A percentile compares a stretch with the other conserved stretches of the same genome.
Conservation (phyloP, 2,329 filamentous ascomycete species). For the Penicillium crustosum region DNA sequence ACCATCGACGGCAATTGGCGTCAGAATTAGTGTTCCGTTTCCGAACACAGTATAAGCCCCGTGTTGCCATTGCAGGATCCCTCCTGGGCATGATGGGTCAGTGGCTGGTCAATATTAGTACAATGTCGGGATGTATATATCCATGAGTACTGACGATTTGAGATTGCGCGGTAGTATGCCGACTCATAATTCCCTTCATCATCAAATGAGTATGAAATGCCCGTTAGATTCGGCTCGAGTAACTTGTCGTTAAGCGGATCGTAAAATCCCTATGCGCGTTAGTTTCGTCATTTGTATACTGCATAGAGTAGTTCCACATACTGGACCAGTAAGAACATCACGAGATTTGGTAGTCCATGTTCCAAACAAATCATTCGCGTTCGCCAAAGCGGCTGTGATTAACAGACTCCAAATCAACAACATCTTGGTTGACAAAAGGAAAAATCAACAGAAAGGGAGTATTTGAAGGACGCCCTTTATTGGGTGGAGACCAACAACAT, state of each 20-base stretch:
- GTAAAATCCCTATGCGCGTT: slow-evolving; percentile 61
- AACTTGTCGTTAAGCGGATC: slow-evolving; percentile 65
- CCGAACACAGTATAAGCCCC: slow-evolving; percentile 58
- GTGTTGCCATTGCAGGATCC: slow-evolving; percentile 72
- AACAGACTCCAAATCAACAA: slow-evolving; percentile 40
- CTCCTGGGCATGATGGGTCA: slow-evolving; percentile 61
- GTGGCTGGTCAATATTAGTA: slow-evolving; percentile 46
- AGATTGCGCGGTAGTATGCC: slow-evolving; percentile 67
- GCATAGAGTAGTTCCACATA: slow-evolving; percentile 40
- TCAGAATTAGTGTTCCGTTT: slow-evolving; percentile 60
- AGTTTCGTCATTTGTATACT: slow-evolving; percentile 5
- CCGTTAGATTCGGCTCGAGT: slow-evolving; percentile 64
- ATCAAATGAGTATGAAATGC: slow-evolving; percentile 74
- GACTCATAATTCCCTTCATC: slow-evolving; percentile 66
- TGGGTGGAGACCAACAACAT: slow-evolving; percentile 19
- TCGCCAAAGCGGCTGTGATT: slow-evolving; percentile 39
- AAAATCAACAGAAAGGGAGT: slow-evolving; percentile 11
- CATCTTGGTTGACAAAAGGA: slow-evolving; percentile 23
- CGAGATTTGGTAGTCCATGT: slow-evolving; percentile 72
- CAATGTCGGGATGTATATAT: not conserved
- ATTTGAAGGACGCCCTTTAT: slow-evolving; percentile 21
- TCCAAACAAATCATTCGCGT: slow-evolving; percentile 58
- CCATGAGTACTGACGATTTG: slow-evolving; percentile 59
- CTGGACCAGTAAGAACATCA: slow-evolving; percentile 67
- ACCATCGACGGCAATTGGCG: slow-evolving; percentile 65